Evolutionary conservation across 2,329 filamentous ascomycete species (phyloP).

Genomic region (Penicillium hordei): DNA sequence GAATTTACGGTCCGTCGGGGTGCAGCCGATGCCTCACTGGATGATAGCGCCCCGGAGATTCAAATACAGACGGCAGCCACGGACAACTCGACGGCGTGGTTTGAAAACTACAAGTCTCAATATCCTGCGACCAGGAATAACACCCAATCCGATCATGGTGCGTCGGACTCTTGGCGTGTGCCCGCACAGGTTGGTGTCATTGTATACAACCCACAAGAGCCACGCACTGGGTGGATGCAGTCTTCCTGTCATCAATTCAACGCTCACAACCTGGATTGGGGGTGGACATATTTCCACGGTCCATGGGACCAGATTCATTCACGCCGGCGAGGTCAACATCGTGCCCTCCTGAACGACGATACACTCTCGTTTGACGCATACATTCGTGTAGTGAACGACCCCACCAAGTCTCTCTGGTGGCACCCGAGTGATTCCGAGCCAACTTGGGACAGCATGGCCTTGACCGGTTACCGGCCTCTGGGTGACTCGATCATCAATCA

Average conservation of each 20-base stretch:
- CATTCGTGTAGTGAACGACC: slow-evolving; percentile 60
- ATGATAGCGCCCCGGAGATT: slow-evolving; percentile 32
- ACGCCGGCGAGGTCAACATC: slow-evolving; percentile 58
- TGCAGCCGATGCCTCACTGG: slow-evolving; percentile 36
- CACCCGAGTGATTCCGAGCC: slow-evolving; percentile 55
- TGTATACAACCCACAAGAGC: slow-evolving; percentile 63
- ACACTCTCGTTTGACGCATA: slow-evolving; percentile 63
- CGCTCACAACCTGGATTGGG: slow-evolving; percentile 59
- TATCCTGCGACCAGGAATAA: slow-evolving; percentile 21
- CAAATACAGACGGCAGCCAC: slow-evolving; percentile 33
- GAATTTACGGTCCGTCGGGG: slow-evolving; percentile 45
- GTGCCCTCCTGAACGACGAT: slow-evolving; percentile 60
- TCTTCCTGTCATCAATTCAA: slow-evolving; percentile 61
- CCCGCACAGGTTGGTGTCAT: slow-evolving; percentile 63
- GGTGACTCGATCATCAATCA: slow-evolving; percentile 48
- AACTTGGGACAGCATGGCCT: slow-evolving; percentile 56
- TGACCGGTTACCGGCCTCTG: slow-evolving; percentile 58
- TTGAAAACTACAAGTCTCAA: slow-evolving; percentile 32
- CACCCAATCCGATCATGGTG: neutral
- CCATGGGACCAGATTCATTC: slow-evolving; percentile 59
- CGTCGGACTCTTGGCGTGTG: slow-evolving; percentile 44
- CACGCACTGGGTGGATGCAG: slow-evolving; percentile 57
- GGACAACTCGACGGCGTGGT: slow-evolving; percentile 31
- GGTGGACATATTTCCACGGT: slow-evolving; percentile 62
- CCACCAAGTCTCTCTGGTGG: slow-evolving; percentile 62